Base-by-base conservation (phyloP, 306 rosid species). In the Hippophae gyantsensis region DNA sequence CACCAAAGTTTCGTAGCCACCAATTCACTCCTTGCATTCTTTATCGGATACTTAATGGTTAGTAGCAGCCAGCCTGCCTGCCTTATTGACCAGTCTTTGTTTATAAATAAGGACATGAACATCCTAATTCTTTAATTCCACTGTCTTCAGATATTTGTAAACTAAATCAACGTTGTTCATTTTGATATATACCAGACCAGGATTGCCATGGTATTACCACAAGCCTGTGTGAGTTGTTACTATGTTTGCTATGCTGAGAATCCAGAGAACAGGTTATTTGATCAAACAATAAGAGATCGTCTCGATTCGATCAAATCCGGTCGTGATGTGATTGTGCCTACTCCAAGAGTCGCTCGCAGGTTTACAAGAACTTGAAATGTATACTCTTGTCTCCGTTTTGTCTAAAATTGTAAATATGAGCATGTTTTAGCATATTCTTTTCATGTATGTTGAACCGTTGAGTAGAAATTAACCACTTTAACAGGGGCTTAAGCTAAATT, bases 1-100 rank as follows among this genome's bases (percentile, higher is more conserved):
- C 85, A 85, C 76, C 69, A 54, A 54, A 46, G 69, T 62, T 92
- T 83, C 81, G 78, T 81, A 52, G 99, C 99, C 59, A 78, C 93
- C 54, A 38, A 87, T 42, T 83, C 96, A 44, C 78, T 92, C 42
- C 86, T 92, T 56, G 64, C 89, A 25, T 80, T 87, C 88, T 27
- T 79, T 89, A 77, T 88, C 59, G 99, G 95, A 83, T 92, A 88
- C 85, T 88, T 92, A 68, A 77, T 92, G 99, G 99, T 92, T 43
- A 55, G 96, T 74, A 47, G 55, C 23, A 18, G 23, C 23, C 68
- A 69, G 51, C 9, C 59, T 42, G 23, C 23, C 68, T 67, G 51
- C 9, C 59, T 42, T n/a, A 66, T 69, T 79, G 57, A 66, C 79
- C 62, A 69, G 55, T 62, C 62, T 18, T 18, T 18, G 23, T 18